Evolutionary conservation across 495 filamentous ascomycete species (phyloP), one percentile per base, ranked within the genome.

Genomic region (Aspergillus incahuasiensis): DNA sequence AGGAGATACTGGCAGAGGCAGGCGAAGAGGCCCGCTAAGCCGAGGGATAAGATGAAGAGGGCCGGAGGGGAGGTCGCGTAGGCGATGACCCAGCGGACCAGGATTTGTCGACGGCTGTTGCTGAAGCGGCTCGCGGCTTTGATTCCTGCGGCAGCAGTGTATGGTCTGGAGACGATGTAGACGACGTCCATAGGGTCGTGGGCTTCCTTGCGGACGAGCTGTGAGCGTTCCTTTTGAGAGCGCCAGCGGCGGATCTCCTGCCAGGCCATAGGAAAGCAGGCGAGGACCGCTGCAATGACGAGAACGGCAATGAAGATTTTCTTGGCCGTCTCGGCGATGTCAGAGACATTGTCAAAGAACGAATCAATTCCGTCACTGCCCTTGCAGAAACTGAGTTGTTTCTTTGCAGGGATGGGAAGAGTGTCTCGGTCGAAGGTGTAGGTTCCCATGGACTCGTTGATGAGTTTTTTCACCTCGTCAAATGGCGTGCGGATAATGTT

Each of bases 1-100:
- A 97, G 73, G 43, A 94, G 78, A 62, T 82, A 90, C 70, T 97
- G 94, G 69, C 85, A 92, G 42, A 96, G 74, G 65, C 91, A 95
- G 22, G 86, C 81, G 59, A 95, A 79, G 6, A 98, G 78, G 5
- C 92, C 95, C 0, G 94, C 91, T 2, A 97, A 34, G 21, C 85
- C 94, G 21, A 98, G 83, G 11, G 86, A 86, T 1, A 97, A 82
- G 5, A 98, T 82, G 62, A 98, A 90, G 13, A 98, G 75, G 4
- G 92, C 95, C 0, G 91, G 85, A 0, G 86, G 67, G 5, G 92
- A 88, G 1, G 94, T 97, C 15, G 81, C 82, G 66, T 98, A 98
- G 15, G 92, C 87, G 48, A 96, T 75, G 30, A 82, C 81, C 94
- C 94, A 98, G 25, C 94, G 84, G 1, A 84, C 79, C 11, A 95